phyloP scores from a whole-genome alignment of 768 basidiomycete species.

The Scleroderma bovista region DNA sequence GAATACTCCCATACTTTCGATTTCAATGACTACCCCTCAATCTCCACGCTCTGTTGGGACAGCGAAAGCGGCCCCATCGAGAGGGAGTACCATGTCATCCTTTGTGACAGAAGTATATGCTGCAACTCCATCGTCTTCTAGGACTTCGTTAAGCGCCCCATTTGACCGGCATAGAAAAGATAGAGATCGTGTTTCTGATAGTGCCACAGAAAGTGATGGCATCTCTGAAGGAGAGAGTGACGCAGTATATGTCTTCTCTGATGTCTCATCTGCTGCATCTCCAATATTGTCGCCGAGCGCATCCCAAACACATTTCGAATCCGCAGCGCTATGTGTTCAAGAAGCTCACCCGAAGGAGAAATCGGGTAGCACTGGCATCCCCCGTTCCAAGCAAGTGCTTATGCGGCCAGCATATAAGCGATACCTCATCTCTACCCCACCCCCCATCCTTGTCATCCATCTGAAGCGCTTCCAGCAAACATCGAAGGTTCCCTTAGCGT shows the following conservation, averaged over 20 bases:
- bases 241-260: conserved; percentile 27
- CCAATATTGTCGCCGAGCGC: conserved; percentile 26
- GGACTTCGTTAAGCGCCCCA: conserved; percentile 28
- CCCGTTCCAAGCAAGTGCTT: conserved; percentile 55
- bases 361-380: conserved; percentile 31
- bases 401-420: conserved; percentile 88
- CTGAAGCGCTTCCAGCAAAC: conserved; percentile 93
- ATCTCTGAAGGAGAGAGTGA: conserved; percentile 32
- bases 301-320: conserved; percentile 23
- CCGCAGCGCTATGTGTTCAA: conserved; percentile 12
- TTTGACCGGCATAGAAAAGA: conserved; percentile 14
- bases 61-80: conserved; percentile 10
- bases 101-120: conserved; percentile 7
- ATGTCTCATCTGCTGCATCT: conserved; percentile 29
- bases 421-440: conserved; percentile 82
- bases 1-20: conserved; percentile 47
- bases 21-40: conserved; percentile 47
- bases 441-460: conserved; percentile 87
- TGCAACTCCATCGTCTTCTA: conserved; percentile 15
- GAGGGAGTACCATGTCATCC: conserved; percentile 9
- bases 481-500: conserved; percentile 53
- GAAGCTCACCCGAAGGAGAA: conserved; percentile 23
- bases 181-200: conserved; percentile 18
- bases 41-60: conserved; percentile 26
- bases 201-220: conserved; percentile 27